Base-by-base conservation (phyloP, 1,139 yeast species). In the Hansenula sp. region DNA sequence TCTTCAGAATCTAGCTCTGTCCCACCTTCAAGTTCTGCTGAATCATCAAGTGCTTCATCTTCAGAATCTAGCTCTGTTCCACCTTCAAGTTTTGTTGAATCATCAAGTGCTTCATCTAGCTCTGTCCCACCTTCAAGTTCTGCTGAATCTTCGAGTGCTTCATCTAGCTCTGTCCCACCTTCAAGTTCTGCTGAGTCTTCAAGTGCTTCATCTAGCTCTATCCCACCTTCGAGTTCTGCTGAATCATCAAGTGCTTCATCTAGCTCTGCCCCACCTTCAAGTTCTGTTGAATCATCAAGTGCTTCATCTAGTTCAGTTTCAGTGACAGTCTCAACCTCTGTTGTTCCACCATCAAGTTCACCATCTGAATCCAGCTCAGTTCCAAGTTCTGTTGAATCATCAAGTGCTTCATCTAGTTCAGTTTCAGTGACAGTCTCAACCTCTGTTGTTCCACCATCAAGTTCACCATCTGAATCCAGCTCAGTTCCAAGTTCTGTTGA, bases 111-210 rank as follows among this genome's bases (percentile, higher is more conserved):
- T 9, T 10, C 21, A 16, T 17, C 20, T 17, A 29, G 14, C 17
- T 16, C 31, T 11, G n/a, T 11, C 13, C 21, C 32, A 30, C 19
- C 16, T 13, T 11, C 25, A 19, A 6, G 7, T n/a, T 9, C 22
- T 9, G 4, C 21, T 8, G 10, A 19, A 6, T 20, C 26, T 6
- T 22, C 34, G 14, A 14, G 4, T 11, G 26, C 9, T 8, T 48
- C 54, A 21, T 54, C 57, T 26, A n/a, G n/a, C n/a, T n/a, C n/a
- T n/a, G 66, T 73, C 1, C 62, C 57, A 21, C 9, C 28, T 5
- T 13, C 28, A 25, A 25, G 13, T 25, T 26, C 39, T 13, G 36
- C 38, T 14, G 38, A 25, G 5, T 51, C 55, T 20, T 55, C 57
- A 29, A 56, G 59, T 12, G 46, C 49, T 22, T 61, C 66, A 20